phyloP scores from a whole-genome alignment of 345 rosid species.

The Erysimum cheiranthoides region DNA sequence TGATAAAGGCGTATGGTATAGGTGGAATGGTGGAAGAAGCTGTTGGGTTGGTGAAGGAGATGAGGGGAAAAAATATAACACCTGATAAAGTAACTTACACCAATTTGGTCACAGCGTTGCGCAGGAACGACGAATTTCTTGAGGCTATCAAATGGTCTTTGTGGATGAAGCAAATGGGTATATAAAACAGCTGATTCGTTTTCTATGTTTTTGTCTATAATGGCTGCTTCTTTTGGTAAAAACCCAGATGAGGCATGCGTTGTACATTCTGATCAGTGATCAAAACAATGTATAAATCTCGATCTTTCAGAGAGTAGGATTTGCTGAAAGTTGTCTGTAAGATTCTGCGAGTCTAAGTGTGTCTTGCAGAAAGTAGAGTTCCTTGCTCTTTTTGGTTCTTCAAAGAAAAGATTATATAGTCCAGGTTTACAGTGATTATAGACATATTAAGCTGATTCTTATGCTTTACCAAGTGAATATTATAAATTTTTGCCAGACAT shows the following conservation, averaged over 20 bases:
- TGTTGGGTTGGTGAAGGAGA: slow-evolving; percentile 76
- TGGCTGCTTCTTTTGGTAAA: slow-evolving; percentile 12
- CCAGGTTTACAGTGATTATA: not conserved
- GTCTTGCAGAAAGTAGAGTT: not conserved
- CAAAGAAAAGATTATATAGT: not conserved
- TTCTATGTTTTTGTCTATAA: slow-evolving; percentile 24
- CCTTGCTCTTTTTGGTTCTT: not conserved
- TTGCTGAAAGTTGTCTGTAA: not conserved
- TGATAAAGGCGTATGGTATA: slow-evolving; percentile 94
- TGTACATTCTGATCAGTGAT: slow-evolving; percentile 25
- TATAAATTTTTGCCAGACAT: not conserved
- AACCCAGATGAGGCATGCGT: slow-evolving; percentile 14
- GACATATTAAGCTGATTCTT: not conserved
- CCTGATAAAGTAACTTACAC: slow-evolving; percentile 81
- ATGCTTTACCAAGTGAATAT: not conserved
- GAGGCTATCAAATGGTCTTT: slow-evolving; percentile 96
- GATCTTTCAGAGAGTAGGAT: slow-evolving; percentile 5
- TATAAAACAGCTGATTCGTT: slow-evolving; percentile 40
- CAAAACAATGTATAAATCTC: slow-evolving; percentile 26
- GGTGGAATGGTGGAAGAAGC: slow-evolving; percentile 96
- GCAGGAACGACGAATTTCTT: slow-evolving; percentile 74
- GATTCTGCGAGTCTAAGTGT: not conserved
- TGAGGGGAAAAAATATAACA: slow-evolving; percentile 68
- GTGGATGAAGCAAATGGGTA: slow-evolving; percentile 94
- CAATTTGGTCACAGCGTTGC: slow-evolving; percentile 75